Base-by-base conservation (phyloP, 352 stramenopile species). In the Peronospora tabacina region DNA sequence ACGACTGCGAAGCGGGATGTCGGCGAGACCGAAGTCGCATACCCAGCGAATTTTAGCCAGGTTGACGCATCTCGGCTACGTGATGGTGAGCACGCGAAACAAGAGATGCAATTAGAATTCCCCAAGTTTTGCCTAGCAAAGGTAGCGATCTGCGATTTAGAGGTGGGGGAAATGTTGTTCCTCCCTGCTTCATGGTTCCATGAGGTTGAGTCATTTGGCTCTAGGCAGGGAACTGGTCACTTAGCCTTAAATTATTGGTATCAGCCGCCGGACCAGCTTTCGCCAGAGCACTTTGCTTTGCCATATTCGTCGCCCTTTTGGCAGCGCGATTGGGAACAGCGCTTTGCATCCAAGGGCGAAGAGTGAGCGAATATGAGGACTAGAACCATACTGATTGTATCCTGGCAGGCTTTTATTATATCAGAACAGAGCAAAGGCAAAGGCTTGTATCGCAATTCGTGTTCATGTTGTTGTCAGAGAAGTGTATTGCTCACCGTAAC, bases 111-210 rank as follows among this genome's bases (percentile, higher is more conserved):
- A 16, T 28, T 29, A 0, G 61, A 89, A 37, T 91, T 85, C 49
- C 78, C 78, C 5, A 58, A 60, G 2, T 91, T 91, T 33, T 46
- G 37, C 12, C 29, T 72, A 19, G 78, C 76, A 11, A 87, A 78
- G 29, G 66, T 56, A 9, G 75, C 76, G 2, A 82, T 81, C 36
- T 88, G 78, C 42, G 73, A 95, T 33, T 50, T 98, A 17, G 55
- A 81, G 29, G 85, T 72, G 15, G 95, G 95, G n/a, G 76, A 98
- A 39, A 97, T 98, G 69, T 68, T 99, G 10, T 99, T 97, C 53
- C 72, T 99, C 16, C 96, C 96, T 30, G 93, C 94, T 11, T 95
- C 89, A 7, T 99, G 95, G 95, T 98, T 98, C 64, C 96, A 99
- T 62, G 90, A 98, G 55, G 96, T 98, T 8, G 86, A 86, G 49